Conservation (phyloP, 1,284 basidiomycete species). For the Trichosporon ovoides region DNA sequence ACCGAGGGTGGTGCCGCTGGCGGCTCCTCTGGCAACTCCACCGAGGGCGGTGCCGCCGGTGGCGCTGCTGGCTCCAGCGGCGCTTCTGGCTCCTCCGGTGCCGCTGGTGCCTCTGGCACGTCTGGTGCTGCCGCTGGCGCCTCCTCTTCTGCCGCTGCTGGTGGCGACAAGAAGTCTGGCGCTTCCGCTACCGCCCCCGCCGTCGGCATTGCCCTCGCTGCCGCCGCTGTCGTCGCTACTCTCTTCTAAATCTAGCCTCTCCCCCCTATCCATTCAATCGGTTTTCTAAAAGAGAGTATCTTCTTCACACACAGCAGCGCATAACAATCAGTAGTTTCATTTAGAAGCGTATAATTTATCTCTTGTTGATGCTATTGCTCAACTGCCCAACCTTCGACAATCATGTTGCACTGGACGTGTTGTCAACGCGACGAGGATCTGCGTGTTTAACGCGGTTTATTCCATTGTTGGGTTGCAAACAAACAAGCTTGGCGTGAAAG, state of each 20-base stretch:
- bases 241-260: conserved; percentile 22
- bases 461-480: too few species aligned
- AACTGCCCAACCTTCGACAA: neutral
- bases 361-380: conserved; percentile 1
- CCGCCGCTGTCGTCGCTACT: conserved; percentile 24
- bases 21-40: neutral
- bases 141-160: conserved; percentile 8
- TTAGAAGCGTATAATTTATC: conserved; percentile 13
- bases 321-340: neutral
- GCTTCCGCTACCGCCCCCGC: conserved; percentile 2
- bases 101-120: neutral
- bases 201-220: conserved; percentile 22
- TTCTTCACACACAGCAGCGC: neutral
- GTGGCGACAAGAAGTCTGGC: neutral
- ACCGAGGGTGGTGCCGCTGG: neutral
- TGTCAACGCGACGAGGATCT: too few species aligned
- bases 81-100: too few species aligned
- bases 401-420: too few species aligned
- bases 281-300: neutral
- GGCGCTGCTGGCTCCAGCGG: too few species aligned
- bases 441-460: too few species aligned
- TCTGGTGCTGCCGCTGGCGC: conserved; percentile 3
- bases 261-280: neutral
- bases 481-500: too few species aligned
- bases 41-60: neutral